Evolutionary conservation across 148 eudicot genomes (phyloP), one percentile per base, ranked within the genome.

Genomic region (Selenicereus undatus): DNA sequence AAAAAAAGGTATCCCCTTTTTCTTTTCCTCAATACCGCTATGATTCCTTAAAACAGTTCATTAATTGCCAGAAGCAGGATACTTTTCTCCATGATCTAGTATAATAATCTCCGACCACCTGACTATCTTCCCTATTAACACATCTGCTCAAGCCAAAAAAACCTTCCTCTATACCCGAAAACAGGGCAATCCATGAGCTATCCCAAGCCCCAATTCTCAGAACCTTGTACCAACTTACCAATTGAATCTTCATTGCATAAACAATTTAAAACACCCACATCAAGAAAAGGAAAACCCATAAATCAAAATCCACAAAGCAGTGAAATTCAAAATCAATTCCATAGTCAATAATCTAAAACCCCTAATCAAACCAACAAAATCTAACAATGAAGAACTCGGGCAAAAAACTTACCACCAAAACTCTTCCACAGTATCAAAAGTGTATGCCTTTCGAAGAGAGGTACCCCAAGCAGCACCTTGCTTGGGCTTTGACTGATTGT

Each of bases 401-500:
- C 32, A 32, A 51, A 14, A 80, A 9, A 14, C 43, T 70, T 90
- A 96, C 99, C 97, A 87, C 99, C 98, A 96, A 76, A 96, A 96
- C 79, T 96, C 97, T 82, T 96, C 98, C 14, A 94, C 93, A 7
- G 99, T 91, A 20, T 94, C 90, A 87, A 94, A 96, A 35, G 97
- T 92, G 68, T 90, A 93, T 48, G 81, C 91, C 48, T 91, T 91
- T 68, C 90, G 90, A 35, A 93, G 95, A 72, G 91, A 82, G 54
- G 86, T 65, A 54, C 97, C 99, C 99, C 99, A 96, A 71, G 89
- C 95, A 76, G 93, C 98, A 76, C 99, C 99, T 82, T 89, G 98
- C 80, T 93, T 96, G 27, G 93, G 94, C 74, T 90, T 93, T 0
- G 97, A 89, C 75, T 91, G 93, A 79, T 90, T 91, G 77, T 96